Evolutionary conservation across 2,329 filamentous ascomycete genomes (phyloP).

Genomic region (Arthroderma sp.): DNA sequence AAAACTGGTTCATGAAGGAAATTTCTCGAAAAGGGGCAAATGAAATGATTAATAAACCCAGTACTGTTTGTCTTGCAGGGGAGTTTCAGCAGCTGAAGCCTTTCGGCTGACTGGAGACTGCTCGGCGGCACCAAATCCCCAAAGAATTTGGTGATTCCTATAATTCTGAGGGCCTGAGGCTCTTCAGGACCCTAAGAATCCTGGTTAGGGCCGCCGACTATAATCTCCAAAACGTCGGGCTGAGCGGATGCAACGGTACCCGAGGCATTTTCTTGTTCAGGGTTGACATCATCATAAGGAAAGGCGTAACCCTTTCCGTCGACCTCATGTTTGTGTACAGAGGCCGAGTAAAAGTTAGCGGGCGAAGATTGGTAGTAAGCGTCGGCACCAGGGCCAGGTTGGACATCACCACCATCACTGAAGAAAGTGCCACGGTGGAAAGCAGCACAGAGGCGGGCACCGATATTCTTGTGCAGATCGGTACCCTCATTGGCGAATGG

Average conservation of each 20-base stretch:
- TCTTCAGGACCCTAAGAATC: too few relatives aligned
- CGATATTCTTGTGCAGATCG: slow-evolving; percentile 29
- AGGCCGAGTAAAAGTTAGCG: slow-evolving; percentile 32
- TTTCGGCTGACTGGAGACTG: too few relatives aligned
- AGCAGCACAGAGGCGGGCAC: slow-evolving; percentile 40
- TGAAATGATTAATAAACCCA: too few relatives aligned
- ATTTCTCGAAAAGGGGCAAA: too few relatives aligned
- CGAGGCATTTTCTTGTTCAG: slow-evolving; percentile 42
- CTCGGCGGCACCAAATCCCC: too few relatives aligned
- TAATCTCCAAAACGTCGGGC: slow-evolving; percentile 34
- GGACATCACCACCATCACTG: slow-evolving; percentile 33
- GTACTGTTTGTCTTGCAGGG: too few relatives aligned
- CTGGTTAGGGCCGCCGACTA: slow-evolving; percentile 29
- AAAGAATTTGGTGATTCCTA: too few relatives aligned
- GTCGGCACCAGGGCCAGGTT: slow-evolving; percentile 28
- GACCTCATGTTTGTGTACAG: slow-evolving; percentile 47
- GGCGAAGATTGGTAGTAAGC: slow-evolving; percentile 35
- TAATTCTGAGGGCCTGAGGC: too few relatives aligned
- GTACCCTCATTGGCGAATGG: slow-evolving; percentile 31
- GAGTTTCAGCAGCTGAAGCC: too few relatives aligned
- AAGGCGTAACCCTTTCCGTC: slow-evolving; percentile 53
- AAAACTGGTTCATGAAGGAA: too few relatives aligned
- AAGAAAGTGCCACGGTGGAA: slow-evolving; percentile 38
- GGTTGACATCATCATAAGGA: slow-evolving; percentile 55
- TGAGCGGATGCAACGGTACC: slow-evolving; percentile 38